Conservation (phyloP, 805 yeast genomes). For the Hanseniaspora hatyaiensis region DNA sequence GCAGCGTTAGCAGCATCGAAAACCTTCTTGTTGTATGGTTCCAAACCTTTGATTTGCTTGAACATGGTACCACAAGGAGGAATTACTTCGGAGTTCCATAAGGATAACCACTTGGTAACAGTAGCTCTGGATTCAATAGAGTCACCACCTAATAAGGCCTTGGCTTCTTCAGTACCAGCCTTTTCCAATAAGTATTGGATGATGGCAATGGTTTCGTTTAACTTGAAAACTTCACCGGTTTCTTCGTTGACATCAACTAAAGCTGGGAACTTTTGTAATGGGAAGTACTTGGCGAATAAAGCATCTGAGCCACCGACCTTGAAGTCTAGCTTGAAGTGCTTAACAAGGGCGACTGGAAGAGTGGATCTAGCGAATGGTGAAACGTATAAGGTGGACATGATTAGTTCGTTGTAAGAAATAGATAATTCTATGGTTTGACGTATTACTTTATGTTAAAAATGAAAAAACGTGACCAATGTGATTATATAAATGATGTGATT, state of each 20-base stretch:
- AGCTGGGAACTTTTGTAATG: slow-evolving; percentile 55
- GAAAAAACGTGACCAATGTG: background rate
- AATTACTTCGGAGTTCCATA: slow-evolving; percentile 58
- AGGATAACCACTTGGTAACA: slow-evolving; percentile 66
- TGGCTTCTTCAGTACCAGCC: slow-evolving; percentile 28
- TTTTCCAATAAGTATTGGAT: slow-evolving; percentile 37
- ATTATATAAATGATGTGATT: background rate
- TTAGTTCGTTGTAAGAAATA: no score
- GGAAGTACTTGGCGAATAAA: slow-evolving; percentile 42
- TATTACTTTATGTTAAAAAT: background rate
- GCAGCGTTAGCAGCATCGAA: slow-evolving; percentile 21
- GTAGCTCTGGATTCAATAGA: slow-evolving; percentile 29
- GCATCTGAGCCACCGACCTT: slow-evolving; percentile 34
- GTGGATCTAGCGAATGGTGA: slow-evolving; percentile 33
- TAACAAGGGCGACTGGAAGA: slow-evolving; percentile 42
- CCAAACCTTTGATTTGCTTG: slow-evolving; percentile 49
- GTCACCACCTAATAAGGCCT: slow-evolving; percentile 27
- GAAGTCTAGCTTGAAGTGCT: slow-evolving; percentile 45
- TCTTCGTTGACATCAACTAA: slow-evolving; percentile 50
- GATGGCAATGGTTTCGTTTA: slow-evolving; percentile 59
- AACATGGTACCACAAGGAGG: slow-evolving; percentile 39
- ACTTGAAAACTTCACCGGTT: slow-evolving; percentile 34
- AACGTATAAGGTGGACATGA: slow-evolving; percentile 55
- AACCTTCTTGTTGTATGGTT: slow-evolving; percentile 65
- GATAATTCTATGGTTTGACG: no score